A percentile compares a stretch with the other conserved stretches of the same genome.
These are phyloP conservation scores for Plasmopara muralis DNA, from an alignment of 352 stramenopile species.

Conservation along the genomic window DNA sequence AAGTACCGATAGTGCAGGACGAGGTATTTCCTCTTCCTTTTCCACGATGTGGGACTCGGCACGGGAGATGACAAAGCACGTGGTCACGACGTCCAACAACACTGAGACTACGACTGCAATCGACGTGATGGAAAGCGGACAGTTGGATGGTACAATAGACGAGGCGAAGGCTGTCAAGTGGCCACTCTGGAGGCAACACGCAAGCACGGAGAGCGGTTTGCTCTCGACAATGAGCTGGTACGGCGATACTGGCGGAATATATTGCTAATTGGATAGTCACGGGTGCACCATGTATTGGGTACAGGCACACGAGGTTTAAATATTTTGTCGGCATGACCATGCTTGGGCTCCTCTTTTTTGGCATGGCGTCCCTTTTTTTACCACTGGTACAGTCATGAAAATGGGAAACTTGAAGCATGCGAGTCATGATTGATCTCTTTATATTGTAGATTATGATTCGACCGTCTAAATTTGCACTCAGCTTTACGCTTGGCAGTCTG, in stretches of 20 bases:
- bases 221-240: slow-evolving; percentile 59
- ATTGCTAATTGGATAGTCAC: too few relatives aligned
- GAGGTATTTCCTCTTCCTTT: slow-evolving; percentile 27
- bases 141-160: slow-evolving; percentile 17
- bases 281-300: too few relatives aligned
- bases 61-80: slow-evolving; percentile 42
- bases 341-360: slow-evolving; percentile 72
- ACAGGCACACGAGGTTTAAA: slow-evolving; percentile 71
- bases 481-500: slow-evolving; percentile 75
- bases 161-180: slow-evolving; percentile 25
- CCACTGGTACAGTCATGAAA: slow-evolving; percentile 30
- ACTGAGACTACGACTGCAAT: slow-evolving; percentile 11
- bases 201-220: slow-evolving; percentile 24
- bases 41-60: slow-evolving; percentile 62
- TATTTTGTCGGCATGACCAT: slow-evolving; percentile 72
- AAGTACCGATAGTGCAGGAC: slow-evolving; percentile 19
- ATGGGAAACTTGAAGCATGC: neutral
- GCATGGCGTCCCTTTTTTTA: slow-evolving; percentile 76
- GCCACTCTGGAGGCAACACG: slow-evolving; percentile 39
- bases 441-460: slow-evolving; percentile 64
- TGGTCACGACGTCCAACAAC: slow-evolving; percentile 6
- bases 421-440: neutral
- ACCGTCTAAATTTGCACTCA: slow-evolving; percentile 77
- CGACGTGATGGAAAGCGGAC: slow-evolving; percentile 45
- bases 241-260: neutral